Conservation (phyloP, 495 filamentous ascomycete genomes). For the Lasiosphaeris hirsuta region DNA sequence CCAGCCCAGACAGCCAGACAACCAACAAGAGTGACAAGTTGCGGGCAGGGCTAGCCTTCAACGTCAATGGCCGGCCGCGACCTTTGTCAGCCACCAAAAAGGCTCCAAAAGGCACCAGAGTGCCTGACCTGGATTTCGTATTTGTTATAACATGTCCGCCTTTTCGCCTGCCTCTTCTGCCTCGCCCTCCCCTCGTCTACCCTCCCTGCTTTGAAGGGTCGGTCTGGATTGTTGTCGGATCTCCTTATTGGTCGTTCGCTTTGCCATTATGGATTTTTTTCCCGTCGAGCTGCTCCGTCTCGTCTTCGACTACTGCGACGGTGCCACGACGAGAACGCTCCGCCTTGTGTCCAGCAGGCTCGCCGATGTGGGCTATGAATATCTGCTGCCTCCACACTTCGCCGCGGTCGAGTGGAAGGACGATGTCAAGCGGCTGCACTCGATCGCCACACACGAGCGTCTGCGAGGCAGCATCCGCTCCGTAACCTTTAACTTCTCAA, state of each 20-base stretch:
- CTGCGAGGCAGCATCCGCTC: conserved; percentile 39
- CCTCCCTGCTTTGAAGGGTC: conserved; percentile 4
- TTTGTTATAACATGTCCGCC: conserved; percentile 14
- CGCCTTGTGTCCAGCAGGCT: conserved; percentile 35
- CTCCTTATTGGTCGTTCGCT: conserved; percentile 5
- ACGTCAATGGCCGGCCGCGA: neutral
- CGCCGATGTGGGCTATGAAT: conserved; percentile 46
- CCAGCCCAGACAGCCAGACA: neutral
- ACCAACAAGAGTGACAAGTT: neutral
- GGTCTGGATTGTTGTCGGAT: conserved; percentile 5
- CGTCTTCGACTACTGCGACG: conserved; percentile 44
- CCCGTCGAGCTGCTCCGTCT: conserved; percentile 48
- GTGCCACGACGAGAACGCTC: conserved; percentile 35
- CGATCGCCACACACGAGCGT: conserved; percentile 42
- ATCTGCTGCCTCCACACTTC: conserved; percentile 38
- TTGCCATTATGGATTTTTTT: conserved; percentile 33
- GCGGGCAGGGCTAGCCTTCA: conserved; percentile 4
- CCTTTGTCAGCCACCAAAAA: conserved; percentile 3
- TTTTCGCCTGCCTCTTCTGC: conserved; percentile 16
- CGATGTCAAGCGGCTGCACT: conserved; percentile 43
- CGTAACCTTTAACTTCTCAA: conserved; percentile 45
- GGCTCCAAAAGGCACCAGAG: neutral
- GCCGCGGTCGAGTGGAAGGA: conserved; percentile 44
- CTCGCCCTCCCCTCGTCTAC: conserved; percentile 3
- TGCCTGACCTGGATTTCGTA: no score